Base-by-base conservation (phyloP, 2,329 filamentous ascomycete genomes). In the Colletotrichum horii region DNA sequence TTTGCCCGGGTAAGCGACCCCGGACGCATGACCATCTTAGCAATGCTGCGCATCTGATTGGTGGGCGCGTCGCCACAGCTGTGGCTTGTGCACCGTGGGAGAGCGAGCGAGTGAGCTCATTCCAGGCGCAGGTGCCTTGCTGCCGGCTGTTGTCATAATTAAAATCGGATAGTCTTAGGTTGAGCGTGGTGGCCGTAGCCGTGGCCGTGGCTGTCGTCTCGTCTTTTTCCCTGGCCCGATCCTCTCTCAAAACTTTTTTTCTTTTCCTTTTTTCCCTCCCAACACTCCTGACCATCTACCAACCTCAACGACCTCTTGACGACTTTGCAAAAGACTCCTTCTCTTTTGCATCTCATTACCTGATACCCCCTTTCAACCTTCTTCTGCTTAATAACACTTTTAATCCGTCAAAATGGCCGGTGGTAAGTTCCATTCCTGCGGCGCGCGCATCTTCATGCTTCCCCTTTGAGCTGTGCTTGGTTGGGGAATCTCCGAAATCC, bases 361-460 rank as follows among this genome's bases (percentile, higher is more conserved):
- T 82, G 81, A 80, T 82, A 75, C 71, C 77, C 78, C 76, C 67
- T 76, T 73, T 76, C 78, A 38, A 75, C 22, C 32, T 66, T 56
- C 30, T 55, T 65, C 32, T 38, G 38, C 43, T 61, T 73, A 77
- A 77, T 78, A 77, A 36, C 30, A 58, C 70, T 55, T 75, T 61
- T 69, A 70, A 71, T 74, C 75, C 72, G 66, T 68, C 77, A 87
- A 82, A 84, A 87, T 87, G 85, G 85, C 85, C 84, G 85, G 85
- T 80, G 85, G 85, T 87, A 85, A 87, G 85, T 87, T 15, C 15
- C 19, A 34, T 28, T n/a, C 58, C 34, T 67, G 60, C 66, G 36
- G 67, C 43, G 30, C 28, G 30, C 30, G 34, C 15, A 52, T 24
- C 36, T 52, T 22, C 73, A 24, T 24, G 19, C 48, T 26, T 48